Base-by-base conservation (phyloP, 371 early-diverging fungal genomes). In the Lichtheimia ornata region DNA sequence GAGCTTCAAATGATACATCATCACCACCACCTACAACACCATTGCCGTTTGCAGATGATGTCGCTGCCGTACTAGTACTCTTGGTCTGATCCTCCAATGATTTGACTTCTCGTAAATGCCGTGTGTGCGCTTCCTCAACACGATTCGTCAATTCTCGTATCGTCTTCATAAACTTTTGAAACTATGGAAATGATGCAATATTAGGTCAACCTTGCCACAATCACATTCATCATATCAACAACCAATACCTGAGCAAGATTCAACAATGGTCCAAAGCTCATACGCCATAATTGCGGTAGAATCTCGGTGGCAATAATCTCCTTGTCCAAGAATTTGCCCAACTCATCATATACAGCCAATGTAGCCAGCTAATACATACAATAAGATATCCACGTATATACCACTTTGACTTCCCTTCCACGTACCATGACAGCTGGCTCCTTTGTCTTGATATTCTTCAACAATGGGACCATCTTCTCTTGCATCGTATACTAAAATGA, bases 331-430 rank as follows among this genome's bases (percentile, higher is more conserved):
- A 81, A 67, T 45, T 84, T 83, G 2, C 91, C 91, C 66, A 91
- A 77, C 44, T 93, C 91, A 58, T 91, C 89, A 66, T 92, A 94
- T 14, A 93, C 88, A 17, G 85, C 85, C 56, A 92, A 72, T n/a
- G 91, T 86, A 4, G 92, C 89, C 75, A 94, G 73, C 82, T 81
- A 68, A 9, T 25, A 0, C 28, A 28, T 35, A 11, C 35, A 6
- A 9, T 35, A 35, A 35, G 41, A 61, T 13, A 43, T 18, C 30
- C n/a, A 24, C 43, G 6, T 3, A 56, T 50, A 15, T 13, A 13
- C 30, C 54, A 42, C 4, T 9, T 30, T 41, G 42, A 41, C 22
- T n/a, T 47, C n/a, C 3, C n/a, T 47, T 13, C 74, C 11, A 35
- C 35, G 2, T 84, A 89, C 88, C 73, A 92, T 81, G 5, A 94